A percentile compares a stretch with the other conserved stretches of the same genome.
phyloP scores from a whole-genome alignment of 2,329 filamentous ascomycete genomes.

The Botrytis paeoniae region DNA sequence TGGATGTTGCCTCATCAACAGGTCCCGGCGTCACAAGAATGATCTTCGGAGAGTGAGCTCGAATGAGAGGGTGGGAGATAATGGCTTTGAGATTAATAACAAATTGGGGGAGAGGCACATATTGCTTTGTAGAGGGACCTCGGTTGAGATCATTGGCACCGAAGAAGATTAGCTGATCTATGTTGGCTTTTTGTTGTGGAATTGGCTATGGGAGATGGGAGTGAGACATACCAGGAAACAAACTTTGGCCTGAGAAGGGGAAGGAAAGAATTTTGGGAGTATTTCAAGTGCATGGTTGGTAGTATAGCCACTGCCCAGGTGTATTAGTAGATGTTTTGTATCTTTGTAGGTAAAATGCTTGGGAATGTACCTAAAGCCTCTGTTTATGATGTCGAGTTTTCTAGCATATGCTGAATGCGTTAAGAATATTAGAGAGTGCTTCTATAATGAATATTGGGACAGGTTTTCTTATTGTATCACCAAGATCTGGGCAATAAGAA shows the following conservation, averaged over 20 bases:
- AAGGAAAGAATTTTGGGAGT: constrained; percentile 25
- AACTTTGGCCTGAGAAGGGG: constrained; percentile 28
- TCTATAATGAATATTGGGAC: neutral
- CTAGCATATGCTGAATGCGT: neutral
- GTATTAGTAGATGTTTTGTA: neutral
- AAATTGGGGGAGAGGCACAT: constrained; percentile 71
- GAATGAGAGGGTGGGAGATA: constrained; percentile 65
- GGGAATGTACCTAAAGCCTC: constrained; percentile 21
- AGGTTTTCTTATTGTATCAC: neutral
- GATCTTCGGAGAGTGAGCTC: constrained; percentile 67
- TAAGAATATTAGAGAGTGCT: neutral
- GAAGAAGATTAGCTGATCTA: constrained; percentile 59
- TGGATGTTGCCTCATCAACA: constrained; percentile 67
- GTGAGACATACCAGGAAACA: constrained; percentile 43
- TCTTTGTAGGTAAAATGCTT: too few relatives aligned
- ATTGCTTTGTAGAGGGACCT: constrained; percentile 58
- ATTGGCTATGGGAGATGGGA: neutral
- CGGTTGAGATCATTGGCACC: constrained; percentile 87
- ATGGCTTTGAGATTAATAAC: constrained; percentile 68
- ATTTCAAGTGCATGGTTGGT: constrained; percentile 29
- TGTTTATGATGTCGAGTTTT: constrained; percentile 29
- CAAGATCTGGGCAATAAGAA: neutral
- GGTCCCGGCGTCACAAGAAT: constrained; percentile 83
- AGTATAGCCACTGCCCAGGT: constrained; percentile 28
- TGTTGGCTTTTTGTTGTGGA: neutral